These are phyloP conservation scores for Pelargonium nanum DNA, from an alignment of 345 rosid genomes.

Conservation along the genomic window DNA sequence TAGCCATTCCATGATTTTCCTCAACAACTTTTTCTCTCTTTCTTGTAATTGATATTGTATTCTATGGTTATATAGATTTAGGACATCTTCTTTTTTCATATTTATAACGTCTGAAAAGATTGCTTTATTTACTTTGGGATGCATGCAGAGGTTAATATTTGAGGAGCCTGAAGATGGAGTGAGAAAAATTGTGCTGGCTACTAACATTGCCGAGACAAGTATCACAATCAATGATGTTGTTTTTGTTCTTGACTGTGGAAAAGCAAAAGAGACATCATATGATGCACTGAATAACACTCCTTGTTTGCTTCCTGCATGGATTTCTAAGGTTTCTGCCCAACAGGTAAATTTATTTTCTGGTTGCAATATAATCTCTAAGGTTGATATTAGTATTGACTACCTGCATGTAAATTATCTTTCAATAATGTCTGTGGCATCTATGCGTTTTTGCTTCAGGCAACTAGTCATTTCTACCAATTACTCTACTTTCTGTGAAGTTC, in stretches of 20 bases:
- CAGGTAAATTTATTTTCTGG: constrained; percentile 49
- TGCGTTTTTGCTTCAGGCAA: too few species aligned
- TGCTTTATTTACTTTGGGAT: constrained; percentile 10
- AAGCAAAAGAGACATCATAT: constrained; percentile 89
- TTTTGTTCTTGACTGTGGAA: constrained; percentile 89
- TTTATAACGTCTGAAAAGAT: neutral
- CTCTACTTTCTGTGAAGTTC: too few species aligned
- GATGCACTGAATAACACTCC: constrained; percentile 95
- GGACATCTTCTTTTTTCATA: neutral
- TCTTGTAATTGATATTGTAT: neutral
- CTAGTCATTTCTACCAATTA: too few species aligned
- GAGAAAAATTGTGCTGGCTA: constrained; percentile 78
- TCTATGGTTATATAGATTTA: neutral
- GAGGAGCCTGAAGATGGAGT: constrained; percentile 69
- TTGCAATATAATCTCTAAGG: neutral
- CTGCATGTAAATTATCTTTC: too few species aligned
- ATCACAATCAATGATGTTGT: constrained; percentile 83
- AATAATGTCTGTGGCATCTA: too few species aligned
- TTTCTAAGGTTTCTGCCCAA: constrained; percentile 83
- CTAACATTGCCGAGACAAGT: constrained; percentile 97
- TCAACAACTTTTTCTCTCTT: neutral
- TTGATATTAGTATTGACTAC: too few species aligned
- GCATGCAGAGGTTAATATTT: constrained; percentile 75
- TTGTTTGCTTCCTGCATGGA: constrained; percentile 92
- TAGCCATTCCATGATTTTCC: neutral